Percentiles rank a stretch among this genome's conserved stretches.
Conservation (phyloP, 1,139 yeast genomes). For the Pichia sp. region DNA sequence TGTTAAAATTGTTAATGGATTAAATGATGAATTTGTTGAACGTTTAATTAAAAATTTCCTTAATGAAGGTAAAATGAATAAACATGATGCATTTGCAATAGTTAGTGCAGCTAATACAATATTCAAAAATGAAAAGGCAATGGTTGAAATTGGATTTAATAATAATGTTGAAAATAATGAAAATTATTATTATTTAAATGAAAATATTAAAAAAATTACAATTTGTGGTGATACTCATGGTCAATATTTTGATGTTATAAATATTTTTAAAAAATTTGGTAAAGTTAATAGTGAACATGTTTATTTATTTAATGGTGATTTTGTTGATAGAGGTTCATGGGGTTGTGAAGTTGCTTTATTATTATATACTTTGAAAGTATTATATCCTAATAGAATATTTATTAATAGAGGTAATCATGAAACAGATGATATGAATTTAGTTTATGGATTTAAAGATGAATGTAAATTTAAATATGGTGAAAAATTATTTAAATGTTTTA, state of each 20-base stretch:
- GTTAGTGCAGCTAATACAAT: conserved; percentile 65
- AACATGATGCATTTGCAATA: conserved; percentile 78
- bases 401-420: conserved; percentile 96
- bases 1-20: conserved; percentile 17
- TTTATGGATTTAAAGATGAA: conserved; percentile 95
- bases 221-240: conserved; percentile 99
- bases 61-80: conserved; percentile 67
- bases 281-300: conserved; percentile 54
- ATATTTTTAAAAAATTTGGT: conserved; percentile 72
- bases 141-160: conserved; percentile 63
- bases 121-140: conserved; percentile 59
- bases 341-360: conserved; percentile 91
- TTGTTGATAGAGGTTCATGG: conserved; percentile 98
- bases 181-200: conserved; percentile 16
- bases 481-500: conserved; percentile 75
- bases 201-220: conserved; percentile 42
- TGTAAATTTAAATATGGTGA: conserved; percentile 86
- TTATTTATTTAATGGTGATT: conserved; percentile 91
- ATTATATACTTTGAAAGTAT: conserved; percentile 69
- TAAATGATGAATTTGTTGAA: conserved; percentile 50
- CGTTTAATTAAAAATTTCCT: conserved; percentile 65
- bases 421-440: conserved; percentile 93
- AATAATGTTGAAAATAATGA: conserved; percentile 19
- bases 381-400: conserved; percentile 67
- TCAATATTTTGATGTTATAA: conserved; percentile 83